A percentile compares a stretch with the other conserved stretches of the same genome.
Evolutionary conservation across 2,329 filamentous ascomycete species (phyloP).

Genomic region (Sarocladium oryzae): DNA sequence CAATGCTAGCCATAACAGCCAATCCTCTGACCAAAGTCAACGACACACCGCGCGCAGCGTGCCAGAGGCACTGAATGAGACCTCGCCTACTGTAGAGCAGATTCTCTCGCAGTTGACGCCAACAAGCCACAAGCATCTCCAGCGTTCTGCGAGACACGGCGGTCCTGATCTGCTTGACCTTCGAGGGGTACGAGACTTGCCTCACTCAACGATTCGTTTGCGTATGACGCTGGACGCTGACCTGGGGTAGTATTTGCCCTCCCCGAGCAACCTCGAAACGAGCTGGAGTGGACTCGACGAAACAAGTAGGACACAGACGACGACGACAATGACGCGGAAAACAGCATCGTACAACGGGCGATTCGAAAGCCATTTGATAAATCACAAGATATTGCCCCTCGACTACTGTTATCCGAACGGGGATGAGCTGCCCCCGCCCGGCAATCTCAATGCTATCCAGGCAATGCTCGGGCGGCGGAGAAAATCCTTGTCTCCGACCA

Average conservation of each 20-base stretch:
- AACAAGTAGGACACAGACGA: not conserved
- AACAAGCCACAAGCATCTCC: too few species aligned
- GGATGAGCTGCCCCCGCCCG: not conserved
- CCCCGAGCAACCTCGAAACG: not conserved
- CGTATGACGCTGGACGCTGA: too few species aligned
- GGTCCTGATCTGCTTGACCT: not conserved
- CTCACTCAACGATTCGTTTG: too few species aligned
- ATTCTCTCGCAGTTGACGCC: too few species aligned
- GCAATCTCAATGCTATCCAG: not conserved
- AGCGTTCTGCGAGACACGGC: not conserved
- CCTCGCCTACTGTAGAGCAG: too few species aligned
- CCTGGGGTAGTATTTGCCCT: not conserved
- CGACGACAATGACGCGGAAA: not conserved
- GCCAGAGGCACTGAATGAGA: too few species aligned
- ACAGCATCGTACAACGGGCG: not conserved
- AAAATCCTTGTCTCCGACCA: not conserved
- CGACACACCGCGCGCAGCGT: too few species aligned
- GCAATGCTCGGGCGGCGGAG: not conserved
- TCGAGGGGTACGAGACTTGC: not conserved
- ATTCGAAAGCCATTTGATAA: not conserved
- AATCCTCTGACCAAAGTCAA: too few species aligned
- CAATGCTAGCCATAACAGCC: too few species aligned
- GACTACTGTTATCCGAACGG: not conserved
- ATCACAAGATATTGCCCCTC: not conserved
- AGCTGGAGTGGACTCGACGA: not conserved